phyloP scores from a whole-genome alignment of 257 asterid species.

The Ballota nigra region DNA sequence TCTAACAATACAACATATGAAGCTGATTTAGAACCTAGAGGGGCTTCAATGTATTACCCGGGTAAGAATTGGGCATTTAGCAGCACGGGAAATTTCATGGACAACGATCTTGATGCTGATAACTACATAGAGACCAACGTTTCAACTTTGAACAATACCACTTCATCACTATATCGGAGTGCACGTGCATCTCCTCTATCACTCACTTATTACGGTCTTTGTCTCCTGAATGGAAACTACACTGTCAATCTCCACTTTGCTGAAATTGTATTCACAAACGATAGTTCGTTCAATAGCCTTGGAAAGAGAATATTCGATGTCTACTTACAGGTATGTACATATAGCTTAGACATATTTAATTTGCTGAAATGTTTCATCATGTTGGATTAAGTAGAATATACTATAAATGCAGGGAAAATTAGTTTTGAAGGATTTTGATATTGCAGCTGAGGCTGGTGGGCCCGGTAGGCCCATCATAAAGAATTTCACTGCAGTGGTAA shows the following conservation, averaged over 20 bases:
- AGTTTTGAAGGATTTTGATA: constrained; percentile 79
- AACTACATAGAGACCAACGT: constrained; percentile 46
- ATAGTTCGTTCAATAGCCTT: constrained; percentile 61
- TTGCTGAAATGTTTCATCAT: constrained; percentile 2
- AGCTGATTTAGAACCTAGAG: constrained; percentile 71
- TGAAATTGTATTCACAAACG: constrained; percentile 71
- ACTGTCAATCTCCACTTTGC: constrained; percentile 83
- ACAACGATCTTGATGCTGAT: constrained; percentile 59
- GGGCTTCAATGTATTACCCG: constrained; percentile 67
- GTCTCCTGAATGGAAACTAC: constrained; percentile 81
- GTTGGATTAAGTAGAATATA: constrained; percentile 20
- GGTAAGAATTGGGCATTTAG: constrained; percentile 80
- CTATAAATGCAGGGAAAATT: constrained; percentile 43
- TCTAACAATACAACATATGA: constrained; percentile 36
- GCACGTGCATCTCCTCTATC: constrained; percentile 87
- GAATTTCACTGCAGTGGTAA: constrained; percentile 53
- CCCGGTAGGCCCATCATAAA: constrained; percentile 60
- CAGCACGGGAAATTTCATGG: constrained; percentile 94
- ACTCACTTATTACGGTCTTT: constrained; percentile 81
- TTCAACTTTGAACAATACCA: constrained; percentile 36
- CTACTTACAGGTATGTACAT: constrained; percentile 68
- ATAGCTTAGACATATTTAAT: neutral
- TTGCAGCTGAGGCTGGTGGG: constrained; percentile 77
- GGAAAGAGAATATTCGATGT: constrained; percentile 87
- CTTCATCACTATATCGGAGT: constrained; percentile 43